Evolutionary conservation across 2,329 filamentous ascomycete genomes (phyloP).

Genomic region (Dryadomyces quercivorus): DNA sequence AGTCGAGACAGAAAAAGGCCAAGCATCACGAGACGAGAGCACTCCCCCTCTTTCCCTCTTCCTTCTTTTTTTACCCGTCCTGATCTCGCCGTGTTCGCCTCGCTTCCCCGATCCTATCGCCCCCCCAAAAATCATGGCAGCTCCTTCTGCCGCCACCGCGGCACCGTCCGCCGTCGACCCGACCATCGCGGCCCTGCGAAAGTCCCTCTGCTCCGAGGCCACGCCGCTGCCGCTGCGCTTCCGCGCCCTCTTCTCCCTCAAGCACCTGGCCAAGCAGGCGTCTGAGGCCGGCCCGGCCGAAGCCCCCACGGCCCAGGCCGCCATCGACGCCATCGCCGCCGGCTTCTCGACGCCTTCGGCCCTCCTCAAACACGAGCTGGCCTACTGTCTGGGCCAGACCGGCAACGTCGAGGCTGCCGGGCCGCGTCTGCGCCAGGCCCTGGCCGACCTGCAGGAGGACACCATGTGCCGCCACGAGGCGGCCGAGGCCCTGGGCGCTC

Average conservation of each 20-base stretch:
- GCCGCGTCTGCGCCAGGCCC: constrained; percentile 57
- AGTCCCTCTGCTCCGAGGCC: constrained; percentile 67
- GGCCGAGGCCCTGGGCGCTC: constrained; percentile 82
- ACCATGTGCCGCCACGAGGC: constrained; percentile 94
- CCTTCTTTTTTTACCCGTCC: too few relatives aligned
- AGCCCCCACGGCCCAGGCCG: constrained; percentile 33
- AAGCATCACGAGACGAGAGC: background rate
- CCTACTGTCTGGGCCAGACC: constrained; percentile 92
- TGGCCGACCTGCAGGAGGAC: constrained; percentile 73
- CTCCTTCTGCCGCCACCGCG: constrained; percentile 11
- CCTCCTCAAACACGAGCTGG: constrained; percentile 88
- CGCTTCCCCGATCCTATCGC: too few relatives aligned
- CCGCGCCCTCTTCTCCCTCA: constrained; percentile 93
- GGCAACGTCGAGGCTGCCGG: constrained; percentile 59
- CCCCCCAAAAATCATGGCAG: constrained; percentile 14
- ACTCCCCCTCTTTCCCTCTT: too few relatives aligned
- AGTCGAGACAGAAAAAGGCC: too few relatives aligned
- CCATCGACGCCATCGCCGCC: constrained; percentile 74
- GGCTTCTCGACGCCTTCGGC: constrained; percentile 77
- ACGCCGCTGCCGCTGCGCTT: constrained; percentile 81
- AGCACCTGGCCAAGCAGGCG: constrained; percentile 67
- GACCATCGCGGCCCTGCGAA: constrained; percentile 53
- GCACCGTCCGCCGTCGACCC: constrained; percentile 14
- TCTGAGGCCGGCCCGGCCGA: constrained; percentile 8
- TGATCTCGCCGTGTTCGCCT: too few relatives aligned